Evolutionary conservation across 306 rosid species (phyloP), one percentile per base, ranked within the genome.

Genomic region (Quillaja saponaria): DNA sequence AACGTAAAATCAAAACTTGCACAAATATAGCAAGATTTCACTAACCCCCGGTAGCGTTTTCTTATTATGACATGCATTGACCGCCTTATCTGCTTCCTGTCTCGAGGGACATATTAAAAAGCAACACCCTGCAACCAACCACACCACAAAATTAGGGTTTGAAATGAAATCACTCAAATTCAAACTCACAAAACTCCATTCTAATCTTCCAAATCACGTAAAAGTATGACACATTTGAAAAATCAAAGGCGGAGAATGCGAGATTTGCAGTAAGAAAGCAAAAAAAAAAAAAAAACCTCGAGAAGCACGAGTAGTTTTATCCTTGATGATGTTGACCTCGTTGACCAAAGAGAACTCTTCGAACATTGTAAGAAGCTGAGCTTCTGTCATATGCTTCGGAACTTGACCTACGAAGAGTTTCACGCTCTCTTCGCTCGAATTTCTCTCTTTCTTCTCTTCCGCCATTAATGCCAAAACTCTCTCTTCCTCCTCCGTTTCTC

Each of bases 331-430:
- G 87, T 89, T 94, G 96, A 94, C 96, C 71, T 94, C 90, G 69
- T 94, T 97, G 17, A 94, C 96, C 68, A 94, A 58, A 4, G 95
- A 85, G 65, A 89, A 85, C 72, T 94, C 97, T 55, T 85, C 58
- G 84, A 94, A 89, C 99, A 89, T 85, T 87, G 84, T 60, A 8
- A 94, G 87, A 6, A 94, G 84, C 47, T 94, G 96, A 20, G 77
- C 73, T 77, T 94, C 99, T 42, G 87, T 85, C 91, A 89, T 85
- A 76, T 87, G 86, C 80, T 94, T 94, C 58, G 99, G 99, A 33
- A 94, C 99, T 81, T 94, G 99, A 33, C 99, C 99, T 2, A 89
- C 99, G 67, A 94, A 94, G 64, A 94, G 90, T 71, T 94, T 94
- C 83, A 94, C 99, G 76, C 95, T 83, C 57, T 94, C 97, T 47